phyloP scores from a whole-genome alignment of 2,329 filamentous ascomycete species.

The Ceratocystis papillata region DNA sequence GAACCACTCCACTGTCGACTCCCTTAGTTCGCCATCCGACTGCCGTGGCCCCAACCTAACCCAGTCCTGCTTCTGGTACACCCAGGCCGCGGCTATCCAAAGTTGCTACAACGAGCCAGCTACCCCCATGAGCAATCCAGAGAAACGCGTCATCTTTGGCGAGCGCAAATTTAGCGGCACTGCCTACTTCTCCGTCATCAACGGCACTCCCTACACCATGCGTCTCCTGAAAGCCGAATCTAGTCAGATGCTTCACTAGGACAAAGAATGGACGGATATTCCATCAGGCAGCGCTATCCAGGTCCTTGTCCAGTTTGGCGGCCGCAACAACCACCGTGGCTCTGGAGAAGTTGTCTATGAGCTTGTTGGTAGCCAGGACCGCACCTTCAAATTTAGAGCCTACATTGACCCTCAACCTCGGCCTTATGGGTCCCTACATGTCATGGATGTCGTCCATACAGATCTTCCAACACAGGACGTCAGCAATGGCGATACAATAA shows the following conservation, averaged over 20 bases:
- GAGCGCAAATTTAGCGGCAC: constrained; percentile 18
- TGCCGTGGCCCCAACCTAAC: constrained; percentile 13
- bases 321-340: constrained; percentile 19
- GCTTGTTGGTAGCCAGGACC: constrained; percentile 15
- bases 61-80: constrained; percentile 17
- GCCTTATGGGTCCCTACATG: constrained; percentile 17
- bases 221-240: constrained; percentile 13
- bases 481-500: constrained; percentile 3
- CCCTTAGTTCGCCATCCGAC: neutral
- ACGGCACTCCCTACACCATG: constrained; percentile 21
- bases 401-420: constrained; percentile 10
- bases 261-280: constrained; percentile 18
- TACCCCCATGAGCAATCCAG: neutral
- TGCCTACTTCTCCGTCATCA: constrained; percentile 18
- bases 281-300: constrained; percentile 19
- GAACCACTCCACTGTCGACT: constrained; percentile 9
- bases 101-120: constrained; percentile 15
- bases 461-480: constrained; percentile 14
- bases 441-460: constrained; percentile 17
- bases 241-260: constrained; percentile 21
- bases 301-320: constrained; percentile 19
- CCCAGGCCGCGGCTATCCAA: constrained; percentile 14
- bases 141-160: constrained; percentile 16
- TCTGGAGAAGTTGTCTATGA: constrained; percentile 16
- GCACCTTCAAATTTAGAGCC: constrained; percentile 17